These are phyloP conservation scores for Aspergillus sp. DNA, from an alignment of 2,329 filamentous ascomycete species.

Conservation along the genomic window DNA sequence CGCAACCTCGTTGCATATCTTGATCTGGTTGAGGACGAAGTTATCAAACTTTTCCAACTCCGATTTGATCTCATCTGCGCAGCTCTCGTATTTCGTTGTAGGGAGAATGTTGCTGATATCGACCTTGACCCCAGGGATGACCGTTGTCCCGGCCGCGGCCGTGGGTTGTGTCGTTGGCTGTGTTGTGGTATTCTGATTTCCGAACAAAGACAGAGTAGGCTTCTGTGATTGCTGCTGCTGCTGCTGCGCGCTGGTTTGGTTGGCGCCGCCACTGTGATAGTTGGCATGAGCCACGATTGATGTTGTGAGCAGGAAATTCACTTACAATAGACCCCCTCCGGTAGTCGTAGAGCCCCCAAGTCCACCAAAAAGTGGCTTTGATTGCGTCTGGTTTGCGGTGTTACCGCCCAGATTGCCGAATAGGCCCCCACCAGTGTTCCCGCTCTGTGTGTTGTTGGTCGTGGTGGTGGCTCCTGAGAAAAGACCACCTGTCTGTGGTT, in stretches of 20 bases:
- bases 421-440: conserved; percentile 31
- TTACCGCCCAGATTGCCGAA: conserved; percentile 32
- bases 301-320: background rate
- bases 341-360: conserved; percentile 32
- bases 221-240: conserved; percentile 54
- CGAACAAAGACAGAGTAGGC: conserved; percentile 44
- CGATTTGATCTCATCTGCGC: conserved; percentile 77
- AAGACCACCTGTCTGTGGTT: conserved; percentile 32
- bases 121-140: conserved; percentile 72
- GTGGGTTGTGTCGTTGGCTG: conserved; percentile 38
- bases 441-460: conserved; percentile 27
- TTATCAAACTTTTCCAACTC: conserved; percentile 77
- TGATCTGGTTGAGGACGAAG: conserved; percentile 77
- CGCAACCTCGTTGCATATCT: conserved; percentile 71
- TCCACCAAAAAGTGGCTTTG: conserved; percentile 39
- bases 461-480: conserved; percentile 23
- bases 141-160: conserved; percentile 31
- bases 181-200: conserved; percentile 33
- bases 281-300: background rate
- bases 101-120: conserved; percentile 76
- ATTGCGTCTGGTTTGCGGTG: conserved; percentile 35
- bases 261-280: conserved; percentile 24
- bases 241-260: conserved; percentile 33
- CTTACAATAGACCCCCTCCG: conserved; percentile 40
- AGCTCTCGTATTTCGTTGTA: conserved; percentile 89